Base-by-base conservation (phyloP, 2,329 filamentous ascomycete genomes). In the Pyrenophora seminiperda region DNA sequence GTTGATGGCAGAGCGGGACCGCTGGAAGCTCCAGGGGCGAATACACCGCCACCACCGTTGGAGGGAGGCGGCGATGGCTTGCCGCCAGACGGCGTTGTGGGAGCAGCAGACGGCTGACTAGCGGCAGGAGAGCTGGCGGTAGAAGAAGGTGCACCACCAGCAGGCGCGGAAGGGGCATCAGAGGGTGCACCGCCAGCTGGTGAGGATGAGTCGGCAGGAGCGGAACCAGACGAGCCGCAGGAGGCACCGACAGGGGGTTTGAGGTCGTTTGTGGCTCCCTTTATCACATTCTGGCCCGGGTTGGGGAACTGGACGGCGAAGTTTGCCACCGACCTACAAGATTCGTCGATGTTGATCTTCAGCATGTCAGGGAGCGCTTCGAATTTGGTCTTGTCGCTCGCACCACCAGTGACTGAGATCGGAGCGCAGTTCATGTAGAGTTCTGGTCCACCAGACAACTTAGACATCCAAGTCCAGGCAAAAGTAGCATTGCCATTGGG, bases 381-480 rank as follows among this genome's bases (percentile, higher is more conserved):
- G 7, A 86, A 82, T 56, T 80, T 82, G 2, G 76, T 68, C 44
- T 83, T 66, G 30, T 83, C 81, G 31, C 71, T 66, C 2, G 75
- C 68, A 19, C 77, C 76, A 2, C 75, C 77, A 2, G 83, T 83
- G 18, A 97, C 79, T 0, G 78, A 82, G 45, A 95, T 74, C 0
- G 89, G 83, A 0, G 87, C 90, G 63, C 94, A 97, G 81, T 96
- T 95, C 91, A 96, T 96, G 81, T 63, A 65, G 79, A 96, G 87
- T 71, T 97, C 93, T 1, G 91, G 86, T 71, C 89, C 91, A 3
- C 93, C 93, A 6, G 92, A 70, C 37, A 70, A 7, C 33, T 87
- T 87, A 52, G 96, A 93, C 76, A 95, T 87, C 93, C 93, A 97
- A 0, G 91, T 91, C 91, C 91, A 97, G 0, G 90, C 90, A 4